Evolutionary conservation across 2,329 filamentous ascomycete species (phyloP).

Genomic region (Dendryphion nanum): DNA sequence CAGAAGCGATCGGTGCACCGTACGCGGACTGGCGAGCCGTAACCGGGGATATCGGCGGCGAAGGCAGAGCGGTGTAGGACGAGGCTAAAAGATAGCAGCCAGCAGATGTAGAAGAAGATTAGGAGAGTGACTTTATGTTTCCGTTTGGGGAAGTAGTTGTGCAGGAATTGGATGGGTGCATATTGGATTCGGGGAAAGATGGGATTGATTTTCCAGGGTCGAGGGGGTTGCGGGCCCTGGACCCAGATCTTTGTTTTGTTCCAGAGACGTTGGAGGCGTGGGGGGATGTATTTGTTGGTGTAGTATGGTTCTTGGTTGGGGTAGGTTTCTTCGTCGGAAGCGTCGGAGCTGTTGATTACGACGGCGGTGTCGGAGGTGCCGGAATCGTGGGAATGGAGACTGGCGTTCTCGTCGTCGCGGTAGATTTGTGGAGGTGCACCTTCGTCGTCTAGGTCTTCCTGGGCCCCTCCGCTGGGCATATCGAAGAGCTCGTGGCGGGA

Average conservation of each 20-base stretch:
- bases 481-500: conserved; percentile 32
- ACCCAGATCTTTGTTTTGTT: conserved; percentile 44
- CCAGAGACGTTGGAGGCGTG: conserved; percentile 50
- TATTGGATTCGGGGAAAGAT: conserved; percentile 67
- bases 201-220: conserved; percentile 49
- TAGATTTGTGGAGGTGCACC: conserved; percentile 26
- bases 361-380: conserved; percentile 17
- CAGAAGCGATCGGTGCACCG: conserved; percentile 70
- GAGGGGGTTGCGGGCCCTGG: conserved; percentile 49
- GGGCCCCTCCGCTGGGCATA: conserved; percentile 4
- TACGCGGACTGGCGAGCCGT: conserved; percentile 64
- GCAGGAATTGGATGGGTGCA: conserved; percentile 62
- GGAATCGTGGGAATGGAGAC: conserved; percentile 22
- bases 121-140: conserved; percentile 61
- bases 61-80: conserved; percentile 65
- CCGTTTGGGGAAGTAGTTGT: conserved; percentile 60
- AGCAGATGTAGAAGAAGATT: conserved; percentile 60
- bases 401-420: conserved; percentile 30
- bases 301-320: conserved; percentile 19
- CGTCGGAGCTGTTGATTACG: conserved; percentile 26
- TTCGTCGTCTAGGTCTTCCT: conserved; percentile 4
- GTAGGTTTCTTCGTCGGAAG: conserved; percentile 29
- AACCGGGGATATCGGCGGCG: conserved; percentile 62
- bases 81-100: conserved; percentile 68
- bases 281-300: conserved; percentile 46